phyloP scores from a whole-genome alignment of 768 basidiomycete species.

The Hygrophoropsis aurantiaca region DNA sequence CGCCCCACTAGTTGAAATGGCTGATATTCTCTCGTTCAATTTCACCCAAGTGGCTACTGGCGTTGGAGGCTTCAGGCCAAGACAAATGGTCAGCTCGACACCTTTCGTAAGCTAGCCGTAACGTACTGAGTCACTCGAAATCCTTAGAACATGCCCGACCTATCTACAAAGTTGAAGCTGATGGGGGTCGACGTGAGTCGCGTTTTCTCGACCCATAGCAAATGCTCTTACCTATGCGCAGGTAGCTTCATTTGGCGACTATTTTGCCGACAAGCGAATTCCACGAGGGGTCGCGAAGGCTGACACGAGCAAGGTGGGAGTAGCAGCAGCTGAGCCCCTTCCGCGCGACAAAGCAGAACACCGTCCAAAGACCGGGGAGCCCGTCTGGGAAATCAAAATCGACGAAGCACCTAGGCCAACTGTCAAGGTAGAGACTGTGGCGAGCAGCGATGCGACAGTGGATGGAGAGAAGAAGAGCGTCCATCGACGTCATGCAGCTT shows the following conservation, averaged over 20 bases:
- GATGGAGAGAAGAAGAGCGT: background rate
- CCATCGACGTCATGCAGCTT: constrained; percentile 16
- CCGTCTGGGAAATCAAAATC: constrained; percentile 14
- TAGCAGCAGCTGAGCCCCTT: background rate
- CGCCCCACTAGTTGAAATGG: constrained; percentile 55
- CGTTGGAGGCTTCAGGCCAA: constrained; percentile 37
- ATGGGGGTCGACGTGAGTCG: constrained; percentile 54
- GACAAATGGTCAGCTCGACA: constrained; percentile 39
- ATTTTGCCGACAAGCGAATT: constrained; percentile 56
- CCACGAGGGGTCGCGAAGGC: constrained; percentile 7
- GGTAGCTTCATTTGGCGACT: constrained; percentile 74
- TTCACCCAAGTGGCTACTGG: constrained; percentile 53
- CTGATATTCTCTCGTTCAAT: constrained; percentile 73
- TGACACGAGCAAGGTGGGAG: constrained; percentile 1
- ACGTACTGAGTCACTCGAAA: constrained; percentile 1
- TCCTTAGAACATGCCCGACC: constrained; percentile 54
- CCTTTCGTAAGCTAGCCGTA: background rate
- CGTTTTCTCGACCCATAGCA: background rate
- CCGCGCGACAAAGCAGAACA: background rate
- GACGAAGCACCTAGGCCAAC: background rate
- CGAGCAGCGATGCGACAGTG: constrained; percentile 18
- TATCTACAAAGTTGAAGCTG: constrained; percentile 64
- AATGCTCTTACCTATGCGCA: constrained; percentile 8
- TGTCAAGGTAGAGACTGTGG: constrained; percentile 16
- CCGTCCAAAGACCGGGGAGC: background rate